phyloP scores from a whole-genome alignment of 2,329 filamentous ascomycete genomes.

The Cladosporium sp. region DNA sequence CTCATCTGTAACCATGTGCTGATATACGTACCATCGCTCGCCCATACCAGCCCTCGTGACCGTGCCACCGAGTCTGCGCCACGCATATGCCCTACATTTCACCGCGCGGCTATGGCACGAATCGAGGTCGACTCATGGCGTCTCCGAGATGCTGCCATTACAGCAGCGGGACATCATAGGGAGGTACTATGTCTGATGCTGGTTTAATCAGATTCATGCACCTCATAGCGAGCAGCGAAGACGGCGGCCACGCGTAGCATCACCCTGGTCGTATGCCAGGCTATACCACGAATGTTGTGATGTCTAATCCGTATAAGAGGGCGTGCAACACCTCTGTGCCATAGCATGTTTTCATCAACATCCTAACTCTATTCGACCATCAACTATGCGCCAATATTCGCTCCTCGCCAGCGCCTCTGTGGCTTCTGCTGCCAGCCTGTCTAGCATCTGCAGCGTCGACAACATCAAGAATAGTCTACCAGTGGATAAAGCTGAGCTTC shows the following conservation, averaged over 20 bases:
- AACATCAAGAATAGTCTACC: slow-evolving; percentile 11
- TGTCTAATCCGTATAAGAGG: background rate
- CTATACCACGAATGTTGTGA: background rate
- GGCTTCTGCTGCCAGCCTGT: background rate
- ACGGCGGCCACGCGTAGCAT: background rate
- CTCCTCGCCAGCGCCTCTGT: background rate
- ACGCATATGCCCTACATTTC: background rate
- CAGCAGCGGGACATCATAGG: background rate
- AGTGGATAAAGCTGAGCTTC: background rate
- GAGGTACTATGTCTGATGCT: background rate
- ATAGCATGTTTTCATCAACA: background rate
- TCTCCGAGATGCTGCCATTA: background rate
- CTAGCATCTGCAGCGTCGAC: slow-evolving; percentile 9
- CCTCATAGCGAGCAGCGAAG: background rate
- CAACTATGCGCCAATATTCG: background rate
- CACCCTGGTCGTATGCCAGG: background rate
- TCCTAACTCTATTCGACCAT: background rate
- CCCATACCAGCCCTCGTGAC: too few species aligned
- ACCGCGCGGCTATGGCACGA: background rate
- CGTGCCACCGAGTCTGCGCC: background rate
- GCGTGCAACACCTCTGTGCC: background rate
- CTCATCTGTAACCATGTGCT: background rate
- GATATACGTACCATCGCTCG: background rate
- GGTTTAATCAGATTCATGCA: background rate
- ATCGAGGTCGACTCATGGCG: background rate